A percentile compares a stretch with the other conserved stretches of the same genome.
Evolutionary conservation across 371 early-diverging fungal species (phyloP).

Genomic region (Cladochytrium tenue): DNA sequence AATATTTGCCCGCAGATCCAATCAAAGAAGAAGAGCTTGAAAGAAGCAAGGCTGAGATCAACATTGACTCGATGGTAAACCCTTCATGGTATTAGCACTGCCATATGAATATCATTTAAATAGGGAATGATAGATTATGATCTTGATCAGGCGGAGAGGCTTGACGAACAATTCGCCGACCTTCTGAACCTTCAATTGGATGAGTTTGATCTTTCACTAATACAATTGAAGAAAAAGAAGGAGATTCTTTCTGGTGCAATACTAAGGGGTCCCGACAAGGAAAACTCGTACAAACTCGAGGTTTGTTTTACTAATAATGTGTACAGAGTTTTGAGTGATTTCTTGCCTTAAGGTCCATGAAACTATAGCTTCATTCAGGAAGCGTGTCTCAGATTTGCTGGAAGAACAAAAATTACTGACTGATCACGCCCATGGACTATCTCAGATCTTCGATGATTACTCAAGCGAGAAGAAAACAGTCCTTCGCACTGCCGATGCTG

Average conservation of each 20-base stretch:
- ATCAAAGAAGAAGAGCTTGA: slow-evolving; percentile 23
- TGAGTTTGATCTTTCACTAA: slow-evolving; percentile 44
- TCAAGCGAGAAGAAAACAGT: slow-evolving; percentile 27
- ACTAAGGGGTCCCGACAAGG: slow-evolving; percentile 27
- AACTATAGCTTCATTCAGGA: slow-evolving; percentile 29
- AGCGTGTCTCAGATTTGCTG: slow-evolving; percentile 34
- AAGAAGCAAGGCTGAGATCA: slow-evolving; percentile 31
- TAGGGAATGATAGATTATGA: slow-evolving; percentile 47
- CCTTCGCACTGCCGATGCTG: slow-evolving; percentile 34
- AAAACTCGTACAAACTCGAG: slow-evolving; percentile 35
- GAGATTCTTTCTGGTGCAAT: slow-evolving; percentile 37
- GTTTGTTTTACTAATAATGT: slow-evolving; percentile 9
- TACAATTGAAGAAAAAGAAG: slow-evolving; percentile 39
- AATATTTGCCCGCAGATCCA: slow-evolving; percentile 4
- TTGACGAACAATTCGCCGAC: slow-evolving; percentile 46
- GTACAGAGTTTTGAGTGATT: neutral
- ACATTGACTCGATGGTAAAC: slow-evolving; percentile 32
- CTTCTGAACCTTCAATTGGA: slow-evolving; percentile 47
- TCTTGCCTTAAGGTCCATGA: slow-evolving; percentile 33
- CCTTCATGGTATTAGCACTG: too few relatives aligned
- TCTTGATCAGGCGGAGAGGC: slow-evolving; percentile 40
- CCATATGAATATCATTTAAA: neutral
- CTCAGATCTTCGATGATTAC: slow-evolving; percentile 19
- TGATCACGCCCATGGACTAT: slow-evolving; percentile 31
- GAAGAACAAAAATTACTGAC: slow-evolving; percentile 39